Conservation (phyloP, 1,139 yeast genomes). For the Torulaspora globosa region DNA sequence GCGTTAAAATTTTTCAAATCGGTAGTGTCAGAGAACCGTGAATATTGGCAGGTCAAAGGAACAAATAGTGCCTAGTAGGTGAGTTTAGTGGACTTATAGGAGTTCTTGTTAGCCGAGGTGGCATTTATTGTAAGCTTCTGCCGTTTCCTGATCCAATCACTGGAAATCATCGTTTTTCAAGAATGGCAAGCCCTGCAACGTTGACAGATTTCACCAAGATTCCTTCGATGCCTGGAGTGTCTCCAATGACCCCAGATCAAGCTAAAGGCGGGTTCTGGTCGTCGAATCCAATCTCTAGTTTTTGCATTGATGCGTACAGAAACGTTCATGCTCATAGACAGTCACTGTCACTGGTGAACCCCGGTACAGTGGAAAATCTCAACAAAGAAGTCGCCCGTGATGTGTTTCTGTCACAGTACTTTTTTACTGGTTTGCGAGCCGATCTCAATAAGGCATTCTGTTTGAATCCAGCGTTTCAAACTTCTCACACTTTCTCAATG, state of each 20-base stretch:
- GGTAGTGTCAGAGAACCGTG: not conserved
- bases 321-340: slow-evolving; percentile 74
- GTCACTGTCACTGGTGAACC: slow-evolving; percentile 78
- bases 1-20: slow-evolving; percentile 5
- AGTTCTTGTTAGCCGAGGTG: not conserved
- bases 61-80: not conserved
- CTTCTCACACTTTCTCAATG: slow-evolving; percentile 86
- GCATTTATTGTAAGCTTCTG: not conserved
- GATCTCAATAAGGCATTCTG: slow-evolving; percentile 90
- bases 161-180: slow-evolving; percentile 3
- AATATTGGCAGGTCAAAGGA: slow-evolving; percentile 1
- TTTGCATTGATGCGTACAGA: slow-evolving; percentile 71
- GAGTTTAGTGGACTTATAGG: not conserved
- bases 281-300: slow-evolving; percentile 79
- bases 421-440: slow-evolving; percentile 95
- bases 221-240: slow-evolving; percentile 56
- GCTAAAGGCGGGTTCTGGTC: slow-evolving; percentile 63
- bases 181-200: slow-evolving; percentile 39
- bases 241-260: slow-evolving; percentile 46
- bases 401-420: slow-evolving; percentile 83
- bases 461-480: slow-evolving; percentile 93
- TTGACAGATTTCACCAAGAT: slow-evolving; percentile 54
- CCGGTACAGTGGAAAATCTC: slow-evolving; percentile 92
- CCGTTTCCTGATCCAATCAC: not conserved
- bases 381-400: slow-evolving; percentile 92